These are phyloP conservation scores for Pelagophyceae sp. DNA, from an alignment of 352 stramenopile species.

Conservation along the genomic window DNA sequence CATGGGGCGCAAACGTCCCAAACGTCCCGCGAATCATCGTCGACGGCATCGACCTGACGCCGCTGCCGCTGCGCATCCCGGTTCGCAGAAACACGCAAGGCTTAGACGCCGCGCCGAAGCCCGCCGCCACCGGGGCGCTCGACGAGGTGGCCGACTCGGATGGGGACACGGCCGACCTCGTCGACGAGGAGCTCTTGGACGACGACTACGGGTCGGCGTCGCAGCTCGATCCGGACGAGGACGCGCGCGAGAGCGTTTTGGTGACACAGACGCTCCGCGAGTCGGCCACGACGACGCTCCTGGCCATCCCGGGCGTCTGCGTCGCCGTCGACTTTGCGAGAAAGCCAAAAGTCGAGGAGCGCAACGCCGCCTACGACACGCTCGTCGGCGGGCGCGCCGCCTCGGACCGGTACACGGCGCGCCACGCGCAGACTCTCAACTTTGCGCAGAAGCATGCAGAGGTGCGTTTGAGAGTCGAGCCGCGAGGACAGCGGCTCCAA, in stretches of 20 bases:
- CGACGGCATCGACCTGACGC: constrained; percentile 17
- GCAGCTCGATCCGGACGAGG: background rate
- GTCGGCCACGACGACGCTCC: constrained; percentile 17
- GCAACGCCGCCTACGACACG: constrained; percentile 18
- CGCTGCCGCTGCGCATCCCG: constrained; percentile 1
- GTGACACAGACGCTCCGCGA: constrained; percentile 8
- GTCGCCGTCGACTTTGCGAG: constrained; percentile 18
- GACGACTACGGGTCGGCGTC: background rate
- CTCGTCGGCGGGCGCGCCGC: background rate
- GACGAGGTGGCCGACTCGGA: background rate
- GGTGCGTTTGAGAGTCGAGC: constrained; percentile 35
- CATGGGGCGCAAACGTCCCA: no score
- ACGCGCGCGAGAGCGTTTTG: background rate
- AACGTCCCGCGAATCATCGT: background rate
- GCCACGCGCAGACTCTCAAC: constrained; percentile 25
- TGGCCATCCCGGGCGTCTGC: constrained; percentile 18
- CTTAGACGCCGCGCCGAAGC: background rate
- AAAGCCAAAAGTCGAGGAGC: constrained; percentile 15
- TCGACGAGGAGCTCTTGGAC: background rate
- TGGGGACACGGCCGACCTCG: background rate
- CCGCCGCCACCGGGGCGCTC: background rate
- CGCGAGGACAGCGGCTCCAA: no score
- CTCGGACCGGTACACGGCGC: constrained; percentile 11
- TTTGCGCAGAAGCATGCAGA: constrained; percentile 16
- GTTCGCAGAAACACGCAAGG: no score